These are phyloP conservation scores for Leishmania braziliensis DNA, from an alignment of 208 protist genomes.

Conservation along the genomic window DNA sequence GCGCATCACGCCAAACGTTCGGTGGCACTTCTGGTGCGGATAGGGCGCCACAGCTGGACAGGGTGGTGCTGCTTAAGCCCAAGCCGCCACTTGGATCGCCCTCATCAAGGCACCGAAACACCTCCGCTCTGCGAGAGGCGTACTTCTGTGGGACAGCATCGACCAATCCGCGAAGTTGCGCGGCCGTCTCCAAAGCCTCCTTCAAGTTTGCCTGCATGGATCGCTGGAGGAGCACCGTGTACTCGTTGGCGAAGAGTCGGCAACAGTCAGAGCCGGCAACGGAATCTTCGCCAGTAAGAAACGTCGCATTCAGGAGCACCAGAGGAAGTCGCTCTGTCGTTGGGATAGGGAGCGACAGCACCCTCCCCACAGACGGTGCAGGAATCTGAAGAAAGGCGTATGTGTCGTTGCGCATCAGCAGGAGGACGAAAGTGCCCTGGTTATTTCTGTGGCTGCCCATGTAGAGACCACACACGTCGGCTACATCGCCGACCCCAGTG, in stretches of 20 bases:
- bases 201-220: constrained; percentile 19
- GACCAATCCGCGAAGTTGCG: not conserved
- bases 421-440: constrained; percentile 41
- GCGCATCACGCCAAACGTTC: not conserved
- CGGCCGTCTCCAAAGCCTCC: constrained; percentile 9
- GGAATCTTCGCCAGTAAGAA: constrained; percentile 52
- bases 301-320: constrained; percentile 62
- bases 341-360: constrained; percentile 43
- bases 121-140: constrained; percentile 26
- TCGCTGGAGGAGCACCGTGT: constrained; percentile 39
- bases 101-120: constrained; percentile 32
- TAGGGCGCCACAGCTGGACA: not conserved
- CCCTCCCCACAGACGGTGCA: constrained; percentile 32
- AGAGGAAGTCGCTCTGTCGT: constrained; percentile 32
- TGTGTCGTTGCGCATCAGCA: constrained; percentile 40
- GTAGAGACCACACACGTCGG: constrained; percentile 63
- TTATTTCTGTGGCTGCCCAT: constrained; percentile 33
- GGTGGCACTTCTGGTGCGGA: not conserved
- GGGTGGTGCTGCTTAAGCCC: not conserved
- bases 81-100: not conserved
- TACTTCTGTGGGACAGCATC: constrained; percentile 26
- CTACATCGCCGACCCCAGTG: constrained; percentile 37
- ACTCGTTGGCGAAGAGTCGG: constrained; percentile 75
- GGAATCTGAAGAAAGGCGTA: constrained; percentile 73
- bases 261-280: constrained; percentile 67